Evolutionary conservation across 352 stramenopile genomes (phyloP), one percentile per base, ranked within the genome.

Genomic region (Globisporangium abappressorium): DNA sequence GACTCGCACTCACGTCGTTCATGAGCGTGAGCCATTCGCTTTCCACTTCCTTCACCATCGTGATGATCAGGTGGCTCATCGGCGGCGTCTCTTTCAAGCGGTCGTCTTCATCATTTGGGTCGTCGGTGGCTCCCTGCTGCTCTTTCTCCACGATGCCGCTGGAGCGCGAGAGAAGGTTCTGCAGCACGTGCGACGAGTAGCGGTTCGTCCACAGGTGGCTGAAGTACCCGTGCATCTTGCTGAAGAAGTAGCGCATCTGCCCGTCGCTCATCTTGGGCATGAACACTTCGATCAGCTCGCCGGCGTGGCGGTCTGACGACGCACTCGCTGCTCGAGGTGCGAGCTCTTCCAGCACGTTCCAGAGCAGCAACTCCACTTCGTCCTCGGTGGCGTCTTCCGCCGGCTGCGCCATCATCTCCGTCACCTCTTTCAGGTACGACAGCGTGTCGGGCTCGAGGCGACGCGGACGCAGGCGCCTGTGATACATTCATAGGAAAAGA

Each of bases 131-230:
- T 2, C 71, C 62, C 14, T 72, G 64, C 11, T 85, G 65, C 36
- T 91, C 75, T 34, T 77, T 69, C 57, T 77, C 65, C 46, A 93
- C 80, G 43, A 92, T 75, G 8, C 62, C 64, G 61, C 81, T 89
- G 18, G 74, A 71, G n/a, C 82, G 76, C 41, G 83, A 87, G 28
- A 94, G 74, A 20, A 94, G 5, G 56, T 92, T 73, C 73, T 94
- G 87, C 57, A 94, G 75, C 65, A 94, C 87, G 70, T 94, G 87
- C 12, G 87, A 94, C 61, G 87, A 94, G 77, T 94, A 94, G 30
- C 87, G 87, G 62, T 94, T 94, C 30, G 87, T 94, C 87, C 87
- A 94, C 57, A 94, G 68, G 47, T 94, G 87, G 60, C 83, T 92
- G 57, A 86, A 76, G 68, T 94, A 94, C 54, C 84, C 84, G 33